These are phyloP conservation scores for Lepiota subincarnata DNA, from an alignment of 768 basidiomycete genomes.

Conservation along the genomic window DNA sequence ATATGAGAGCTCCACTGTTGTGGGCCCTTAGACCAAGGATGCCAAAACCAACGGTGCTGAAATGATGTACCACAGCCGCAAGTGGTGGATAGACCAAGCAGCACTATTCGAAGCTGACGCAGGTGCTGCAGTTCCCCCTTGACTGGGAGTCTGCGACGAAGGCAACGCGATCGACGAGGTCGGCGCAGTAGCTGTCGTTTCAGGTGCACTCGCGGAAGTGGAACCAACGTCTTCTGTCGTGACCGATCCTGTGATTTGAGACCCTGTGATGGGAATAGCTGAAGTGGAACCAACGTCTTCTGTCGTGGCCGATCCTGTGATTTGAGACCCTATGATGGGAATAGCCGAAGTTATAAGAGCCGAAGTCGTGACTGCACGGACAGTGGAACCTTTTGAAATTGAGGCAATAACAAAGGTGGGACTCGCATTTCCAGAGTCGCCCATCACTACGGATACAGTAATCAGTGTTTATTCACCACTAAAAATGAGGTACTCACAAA, in stretches of 20 bases:
- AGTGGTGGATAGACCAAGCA: conserved; percentile 4
- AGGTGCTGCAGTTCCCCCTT: background rate
- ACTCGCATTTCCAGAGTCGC: conserved; percentile 63
- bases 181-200: background rate
- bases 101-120: background rate
- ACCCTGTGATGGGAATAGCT: conserved; percentile 29
- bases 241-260: conserved; percentile 23
- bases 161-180: background rate
- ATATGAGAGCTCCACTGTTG: background rate
- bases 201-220: background rate
- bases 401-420: conserved; percentile 54
- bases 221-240: background rate
- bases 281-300: conserved; percentile 10
- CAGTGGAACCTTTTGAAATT: conserved; percentile 31
- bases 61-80: conserved; percentile 1
- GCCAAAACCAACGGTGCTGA: conserved; percentile 2
- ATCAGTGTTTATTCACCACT: conserved; percentile 4
- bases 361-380: conserved; percentile 13
- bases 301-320: conserved; percentile 19
- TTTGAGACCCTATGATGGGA: conserved; percentile 28
- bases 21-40: background rate
- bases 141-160: background rate
- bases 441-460: conserved; percentile 43
- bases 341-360: conserved; percentile 23
- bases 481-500: conserved; percentile 42